Evolutionary conservation across 2,329 filamentous ascomycete species (phyloP), one percentile per base, ranked within the genome.

Genomic region (Claviceps maximensis): DNA sequence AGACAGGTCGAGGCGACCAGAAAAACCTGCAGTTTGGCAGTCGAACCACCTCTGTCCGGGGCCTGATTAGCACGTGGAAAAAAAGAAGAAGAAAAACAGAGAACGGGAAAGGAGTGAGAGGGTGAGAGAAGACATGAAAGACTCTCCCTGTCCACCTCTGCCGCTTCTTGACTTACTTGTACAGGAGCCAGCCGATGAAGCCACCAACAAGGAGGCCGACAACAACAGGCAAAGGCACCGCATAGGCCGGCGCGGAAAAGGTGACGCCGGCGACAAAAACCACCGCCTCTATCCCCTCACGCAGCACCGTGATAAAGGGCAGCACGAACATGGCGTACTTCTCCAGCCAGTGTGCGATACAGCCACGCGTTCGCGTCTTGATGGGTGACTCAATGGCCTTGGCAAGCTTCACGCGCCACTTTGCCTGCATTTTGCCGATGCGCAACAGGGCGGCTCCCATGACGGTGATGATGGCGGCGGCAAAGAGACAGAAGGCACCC

Each of bases 271-370:
- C 87, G 51, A 94, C 82, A 66, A 94, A 95, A 25, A 95, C 79
- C 38, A 95, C 84, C 0, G 86, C 87, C 66, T 95, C 89, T 31
- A 95, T 78, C 2, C 89, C 89, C 66, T 95, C 89, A 38, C 89
- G 76, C 15, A 95, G 71, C n/a, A 93, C 85, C 0, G 89, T 95
- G 64, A 95, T 76, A 68, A 95, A 94, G 1, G 89, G 89, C 52
- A 95, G 72, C 47, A 87, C 68, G 65, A 94, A 93, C 85, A 95
- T 88, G 62, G 83, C 81, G 63, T 95, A 93, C 66, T 86, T 89
- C 66, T 90, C 84, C 21, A 75, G 69, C 70, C 79, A 86, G 53
- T 72, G 69, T 68, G 85, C 85, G 57, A 89, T 50, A 61, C 72
- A 71, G 25, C 63, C 63, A 3, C 63, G 64, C 17, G 69, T 69